Percentiles rank a stretch among this genome's conserved stretches.
phyloP scores from a whole-genome alignment of 805 yeast species.

The Candida koratica region DNA sequence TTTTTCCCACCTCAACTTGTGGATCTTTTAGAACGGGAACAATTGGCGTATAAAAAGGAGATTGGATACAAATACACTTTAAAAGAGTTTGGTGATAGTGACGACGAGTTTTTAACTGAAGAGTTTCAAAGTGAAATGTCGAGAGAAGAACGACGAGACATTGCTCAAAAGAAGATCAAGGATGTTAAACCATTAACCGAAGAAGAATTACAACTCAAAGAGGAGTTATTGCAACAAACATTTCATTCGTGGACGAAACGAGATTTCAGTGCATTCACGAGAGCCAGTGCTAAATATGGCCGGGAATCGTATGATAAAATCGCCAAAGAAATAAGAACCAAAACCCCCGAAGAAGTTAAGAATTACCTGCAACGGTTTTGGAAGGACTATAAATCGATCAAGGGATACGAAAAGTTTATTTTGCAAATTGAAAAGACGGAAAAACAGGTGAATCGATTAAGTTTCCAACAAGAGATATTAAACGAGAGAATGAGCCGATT shows the following conservation, averaged over 20 bases:
- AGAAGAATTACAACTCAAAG: conserved; percentile 56
- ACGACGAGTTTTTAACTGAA: conserved; percentile 47
- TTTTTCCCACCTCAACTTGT: conserved; percentile 57
- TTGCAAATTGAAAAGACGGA: conserved; percentile 73
- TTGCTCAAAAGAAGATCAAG: conserved; percentile 55
- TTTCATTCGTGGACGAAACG: conserved; percentile 70
- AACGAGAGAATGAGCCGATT: conserved; percentile 49
- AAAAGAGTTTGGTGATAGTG: conserved; percentile 58
- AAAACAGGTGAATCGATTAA: conserved; percentile 54
- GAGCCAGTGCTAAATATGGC: conserved; percentile 66
- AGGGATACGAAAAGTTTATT: conserved; percentile 67
- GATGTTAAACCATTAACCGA: conserved; percentile 56
- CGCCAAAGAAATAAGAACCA: conserved; percentile 52
- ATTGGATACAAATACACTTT: conserved; percentile 56
- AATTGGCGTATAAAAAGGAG: conserved; percentile 55
- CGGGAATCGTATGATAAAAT: conserved; percentile 48
- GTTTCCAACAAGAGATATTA: conserved; percentile 53
- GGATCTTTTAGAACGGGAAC: conserved; percentile 59
- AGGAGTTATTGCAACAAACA: conserved; percentile 49
- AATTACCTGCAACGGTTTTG: conserved; percentile 61
- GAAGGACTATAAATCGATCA: conserved; percentile 55
- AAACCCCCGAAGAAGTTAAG: conserved; percentile 56
- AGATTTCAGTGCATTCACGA: conserved; percentile 69
- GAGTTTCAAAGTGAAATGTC: conserved; percentile 38
- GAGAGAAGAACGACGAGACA: conserved; percentile 35